A percentile compares a stretch with the other conserved stretches of the same genome.
These are phyloP conservation scores for Alternaria dauci DNA, from an alignment of 2,329 filamentous ascomycete genomes.

Conservation along the genomic window DNA sequence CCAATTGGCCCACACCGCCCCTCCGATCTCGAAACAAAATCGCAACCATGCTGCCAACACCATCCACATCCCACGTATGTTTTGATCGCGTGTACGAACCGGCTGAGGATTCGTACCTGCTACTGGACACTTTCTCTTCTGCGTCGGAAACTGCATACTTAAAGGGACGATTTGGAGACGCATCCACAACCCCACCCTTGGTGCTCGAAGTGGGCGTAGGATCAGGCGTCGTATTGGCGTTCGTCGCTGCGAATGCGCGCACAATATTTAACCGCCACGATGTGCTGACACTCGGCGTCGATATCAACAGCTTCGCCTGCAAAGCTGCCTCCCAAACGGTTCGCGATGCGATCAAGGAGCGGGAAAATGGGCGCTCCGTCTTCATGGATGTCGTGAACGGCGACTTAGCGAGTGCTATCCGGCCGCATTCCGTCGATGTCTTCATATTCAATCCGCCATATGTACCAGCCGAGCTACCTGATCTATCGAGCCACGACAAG, in stretches of 20 bases:
- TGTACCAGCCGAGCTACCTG: constrained; percentile 83
- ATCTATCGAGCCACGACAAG: constrained; percentile 52
- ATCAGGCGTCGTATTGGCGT: constrained; percentile 92
- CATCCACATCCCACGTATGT: constrained; percentile 88
- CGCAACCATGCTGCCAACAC: constrained; percentile 82
- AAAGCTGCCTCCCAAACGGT: constrained; percentile 76
- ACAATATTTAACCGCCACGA: constrained; percentile 75
- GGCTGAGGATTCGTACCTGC: constrained; percentile 92
- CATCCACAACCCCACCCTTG: constrained; percentile 55
- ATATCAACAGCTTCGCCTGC: constrained; percentile 88
- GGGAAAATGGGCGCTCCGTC: constrained; percentile 35
- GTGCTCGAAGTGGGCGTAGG: constrained; percentile 89
- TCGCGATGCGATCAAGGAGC: constrained; percentile 55
- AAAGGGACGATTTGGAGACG: constrained; percentile 64
- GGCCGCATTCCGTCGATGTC: constrained; percentile 72
- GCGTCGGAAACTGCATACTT: constrained; percentile 74
- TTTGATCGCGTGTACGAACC: constrained; percentile 93
- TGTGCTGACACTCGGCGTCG: constrained; percentile 77
- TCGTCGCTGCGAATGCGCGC: constrained; percentile 77
- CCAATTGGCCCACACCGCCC: constrained; percentile 31
- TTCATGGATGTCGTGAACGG: constrained; percentile 74
- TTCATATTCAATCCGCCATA: constrained; percentile 98
- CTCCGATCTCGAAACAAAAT: constrained; percentile 22
- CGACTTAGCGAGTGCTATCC: constrained; percentile 73
- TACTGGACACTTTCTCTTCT: constrained; percentile 89